Conservation (phyloP, 83 land plant genomes). For the Thuja plicata region DNA sequence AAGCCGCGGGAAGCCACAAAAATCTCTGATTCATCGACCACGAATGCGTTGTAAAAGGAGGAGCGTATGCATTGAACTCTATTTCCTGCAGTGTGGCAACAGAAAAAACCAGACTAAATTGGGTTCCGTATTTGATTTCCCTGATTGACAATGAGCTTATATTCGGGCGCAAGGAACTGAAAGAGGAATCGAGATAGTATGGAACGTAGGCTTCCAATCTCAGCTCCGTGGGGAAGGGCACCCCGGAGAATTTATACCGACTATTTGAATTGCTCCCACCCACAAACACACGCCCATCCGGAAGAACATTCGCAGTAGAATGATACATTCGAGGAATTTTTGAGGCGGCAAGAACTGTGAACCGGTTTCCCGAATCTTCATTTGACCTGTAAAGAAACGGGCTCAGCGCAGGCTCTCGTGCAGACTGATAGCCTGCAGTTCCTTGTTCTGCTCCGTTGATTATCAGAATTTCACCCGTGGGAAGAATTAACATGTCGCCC, state of each 20-base stretch:
- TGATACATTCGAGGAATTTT: conserved; percentile 42
- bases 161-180: conserved; percentile 22
- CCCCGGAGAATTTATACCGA: conserved; percentile 34
- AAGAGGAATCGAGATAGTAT: conserved; percentile 30
- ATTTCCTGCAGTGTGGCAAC: conserved; percentile 17
- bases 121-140: conserved; percentile 24
- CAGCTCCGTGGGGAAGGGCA: conserved; percentile 55
- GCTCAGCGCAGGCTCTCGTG: conserved; percentile 5
- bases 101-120: conserved; percentile 31
- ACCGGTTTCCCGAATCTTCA: background rate
- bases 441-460: conserved; percentile 24
- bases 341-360: background rate
- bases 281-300: conserved; percentile 59
- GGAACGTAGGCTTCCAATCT: conserved; percentile 67
- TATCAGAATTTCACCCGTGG: conserved; percentile 25
- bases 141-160: conserved; percentile 17
- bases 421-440: conserved; percentile 43
- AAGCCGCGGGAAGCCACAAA: conserved; percentile 24
- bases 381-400: conserved; percentile 15
- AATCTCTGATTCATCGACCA: conserved; percentile 67
- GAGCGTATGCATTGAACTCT: conserved; percentile 34
- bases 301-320: conserved; percentile 55
- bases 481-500: conserved; percentile 42
- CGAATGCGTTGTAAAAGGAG: conserved; percentile 74
- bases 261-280: conserved; percentile 66